Evolutionary conservation across 352 stramenopile genomes (phyloP).

Genomic region (Globisporangium polare): DNA sequence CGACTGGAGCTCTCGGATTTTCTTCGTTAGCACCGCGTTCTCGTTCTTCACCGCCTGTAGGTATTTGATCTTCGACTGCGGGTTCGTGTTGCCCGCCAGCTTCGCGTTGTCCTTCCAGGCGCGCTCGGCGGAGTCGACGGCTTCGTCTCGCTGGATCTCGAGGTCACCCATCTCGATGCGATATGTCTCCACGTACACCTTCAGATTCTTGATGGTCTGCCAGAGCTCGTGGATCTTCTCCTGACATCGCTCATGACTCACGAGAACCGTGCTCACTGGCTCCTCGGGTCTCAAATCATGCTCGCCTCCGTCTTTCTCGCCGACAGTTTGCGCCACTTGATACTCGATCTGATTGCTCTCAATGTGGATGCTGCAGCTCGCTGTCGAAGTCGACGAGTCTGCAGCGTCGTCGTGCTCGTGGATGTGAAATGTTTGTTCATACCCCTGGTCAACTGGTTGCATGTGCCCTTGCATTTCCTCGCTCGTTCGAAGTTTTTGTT

Average conservation of each 20-base stretch:
- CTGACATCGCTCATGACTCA: slow-evolving; percentile 48
- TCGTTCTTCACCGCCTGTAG: slow-evolving; percentile 66
- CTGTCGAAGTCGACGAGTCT: not conserved
- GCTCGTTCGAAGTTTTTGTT: not conserved
- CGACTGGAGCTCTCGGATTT: slow-evolving; percentile 57
- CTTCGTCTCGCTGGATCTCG: slow-evolving; percentile 52
- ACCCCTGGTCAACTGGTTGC: not conserved
- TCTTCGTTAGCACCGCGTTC: slow-evolving; percentile 41
- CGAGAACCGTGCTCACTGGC: not conserved
- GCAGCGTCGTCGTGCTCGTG: not conserved
- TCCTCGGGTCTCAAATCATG: not conserved
- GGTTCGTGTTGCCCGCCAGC: slow-evolving; percentile 57
- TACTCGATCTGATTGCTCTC: slow-evolving; percentile 9
- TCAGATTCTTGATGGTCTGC: slow-evolving; percentile 57
- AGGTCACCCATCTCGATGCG: slow-evolving; percentile 47
- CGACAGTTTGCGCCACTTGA: not conserved
- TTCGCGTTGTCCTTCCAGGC: slow-evolving; percentile 56
- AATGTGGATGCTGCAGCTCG: not conserved
- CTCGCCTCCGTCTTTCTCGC: not conserved
- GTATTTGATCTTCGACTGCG: slow-evolving; percentile 74
- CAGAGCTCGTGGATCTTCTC: slow-evolving; percentile 68
- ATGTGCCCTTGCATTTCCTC: slow-evolving; percentile 11
- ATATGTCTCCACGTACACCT: slow-evolving; percentile 58
- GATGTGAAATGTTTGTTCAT: not conserved
- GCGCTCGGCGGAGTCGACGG: slow-evolving; percentile 41